Percentiles rank a stretch among this genome's conserved stretches.
phyloP scores from a whole-genome alignment of 140 eudicot species.

The Anethum foeniculum region DNA sequence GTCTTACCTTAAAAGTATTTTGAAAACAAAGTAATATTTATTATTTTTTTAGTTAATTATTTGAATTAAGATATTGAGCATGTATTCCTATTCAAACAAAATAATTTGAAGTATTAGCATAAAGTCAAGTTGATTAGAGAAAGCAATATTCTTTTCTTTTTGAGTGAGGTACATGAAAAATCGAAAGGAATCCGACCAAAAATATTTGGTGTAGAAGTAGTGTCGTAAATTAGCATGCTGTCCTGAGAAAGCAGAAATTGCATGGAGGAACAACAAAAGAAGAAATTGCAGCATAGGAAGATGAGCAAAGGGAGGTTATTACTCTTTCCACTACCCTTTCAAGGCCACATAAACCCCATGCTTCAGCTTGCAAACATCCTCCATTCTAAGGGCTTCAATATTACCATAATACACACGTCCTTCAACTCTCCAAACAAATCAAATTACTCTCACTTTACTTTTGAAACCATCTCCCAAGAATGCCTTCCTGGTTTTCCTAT shows the following conservation, averaged over 20 bases:
- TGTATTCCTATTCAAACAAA: no score
- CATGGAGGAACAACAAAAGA: not conserved
- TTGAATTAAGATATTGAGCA: no score
- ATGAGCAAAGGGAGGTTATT: not conserved
- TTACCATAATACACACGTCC: conserved; percentile 34
- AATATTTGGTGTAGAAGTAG: no score
- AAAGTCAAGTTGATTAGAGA: no score
- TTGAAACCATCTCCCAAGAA: conserved; percentile 15
- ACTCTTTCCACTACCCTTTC: conserved; percentile 33
- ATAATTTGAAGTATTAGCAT: no score
- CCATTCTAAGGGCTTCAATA: conserved; percentile 28
- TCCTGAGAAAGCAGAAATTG: not conserved
- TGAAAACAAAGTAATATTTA: no score
- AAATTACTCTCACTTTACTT: conserved; percentile 27
- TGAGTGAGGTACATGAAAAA: no score
- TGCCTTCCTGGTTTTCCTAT: not conserved
- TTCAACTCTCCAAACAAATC: conserved; percentile 36
- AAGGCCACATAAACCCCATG: conserved; percentile 38
- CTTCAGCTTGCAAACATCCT: conserved; percentile 36
- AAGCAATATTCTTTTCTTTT: no score
- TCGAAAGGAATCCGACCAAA: no score
- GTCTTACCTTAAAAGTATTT: no score
- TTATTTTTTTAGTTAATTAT: no score
- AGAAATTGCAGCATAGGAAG: not conserved
- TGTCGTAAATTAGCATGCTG: not conserved